phyloP scores from a whole-genome alignment of 2,329 filamentous ascomycete species.

The Exophiala spinifera region DNA sequence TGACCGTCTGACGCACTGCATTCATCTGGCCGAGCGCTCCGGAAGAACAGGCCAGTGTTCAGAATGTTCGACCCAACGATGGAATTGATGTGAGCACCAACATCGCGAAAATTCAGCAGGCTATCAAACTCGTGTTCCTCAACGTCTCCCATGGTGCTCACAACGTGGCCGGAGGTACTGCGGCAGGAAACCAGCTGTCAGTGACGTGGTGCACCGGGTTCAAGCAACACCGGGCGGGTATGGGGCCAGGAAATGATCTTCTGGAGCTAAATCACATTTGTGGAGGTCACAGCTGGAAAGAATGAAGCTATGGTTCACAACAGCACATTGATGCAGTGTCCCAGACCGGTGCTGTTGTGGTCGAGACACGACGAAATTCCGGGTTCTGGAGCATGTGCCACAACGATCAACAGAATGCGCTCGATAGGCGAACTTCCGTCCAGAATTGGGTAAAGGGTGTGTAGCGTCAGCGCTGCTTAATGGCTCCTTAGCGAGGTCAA shows the following conservation, averaged over 20 bases:
- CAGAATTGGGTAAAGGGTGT: constrained; percentile 10
- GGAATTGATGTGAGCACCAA: constrained; percentile 56
- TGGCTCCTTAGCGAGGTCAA: background rate
- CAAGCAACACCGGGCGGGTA: background rate
- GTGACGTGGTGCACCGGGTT: background rate
- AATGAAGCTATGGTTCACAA: too few species aligned
- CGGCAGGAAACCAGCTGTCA: background rate
- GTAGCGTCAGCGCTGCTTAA: background rate
- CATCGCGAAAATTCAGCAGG: constrained; percentile 74
- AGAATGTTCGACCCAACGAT: constrained; percentile 40
- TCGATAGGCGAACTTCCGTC: background rate
- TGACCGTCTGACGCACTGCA: constrained; percentile 64
- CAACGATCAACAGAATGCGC: too few species aligned
- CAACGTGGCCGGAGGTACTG: background rate
- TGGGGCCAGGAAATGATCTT: background rate
- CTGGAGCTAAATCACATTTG: background rate
- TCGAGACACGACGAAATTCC: too few species aligned
- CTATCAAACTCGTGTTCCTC: constrained; percentile 46
- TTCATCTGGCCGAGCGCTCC: constrained; percentile 69
- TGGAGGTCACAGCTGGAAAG: background rate
- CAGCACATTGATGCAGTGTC: too few species aligned
- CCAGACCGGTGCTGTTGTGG: too few species aligned
- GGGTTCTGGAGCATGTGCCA: too few species aligned
- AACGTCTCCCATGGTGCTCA: background rate
- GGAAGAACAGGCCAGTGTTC: constrained; percentile 63